Conservation (phyloP, 2,329 filamentous ascomycete genomes). For the Plenodomus biglobosus region DNA sequence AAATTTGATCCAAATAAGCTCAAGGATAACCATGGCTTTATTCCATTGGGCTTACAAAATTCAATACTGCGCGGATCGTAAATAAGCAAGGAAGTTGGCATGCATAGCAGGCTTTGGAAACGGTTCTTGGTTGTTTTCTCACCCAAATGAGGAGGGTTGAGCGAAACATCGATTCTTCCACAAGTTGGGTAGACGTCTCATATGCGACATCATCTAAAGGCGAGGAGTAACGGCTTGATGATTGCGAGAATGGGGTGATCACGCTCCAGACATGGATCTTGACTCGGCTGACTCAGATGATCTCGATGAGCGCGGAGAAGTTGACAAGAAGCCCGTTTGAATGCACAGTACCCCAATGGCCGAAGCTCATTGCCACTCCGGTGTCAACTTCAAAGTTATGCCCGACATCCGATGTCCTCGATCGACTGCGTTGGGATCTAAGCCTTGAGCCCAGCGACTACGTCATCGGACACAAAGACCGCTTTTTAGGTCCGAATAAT, state of each 20-base stretch:
- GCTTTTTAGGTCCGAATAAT: conserved; percentile 55
- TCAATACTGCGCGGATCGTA: neutral
- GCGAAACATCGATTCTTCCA: conserved; percentile 40
- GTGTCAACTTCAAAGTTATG: conserved; percentile 36
- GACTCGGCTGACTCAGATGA: conserved; percentile 42
- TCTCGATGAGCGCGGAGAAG: conserved; percentile 19
- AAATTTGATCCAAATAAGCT: conserved; percentile 19
- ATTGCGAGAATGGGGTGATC: conserved; percentile 55
- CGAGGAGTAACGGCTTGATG: conserved; percentile 49
- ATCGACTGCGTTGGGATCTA: conserved; percentile 54
- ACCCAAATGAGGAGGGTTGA: conserved; percentile 38
- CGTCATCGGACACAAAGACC: conserved; percentile 57
- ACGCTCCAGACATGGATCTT: conserved; percentile 47
- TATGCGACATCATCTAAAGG: conserved; percentile 41
- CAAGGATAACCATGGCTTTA: conserved; percentile 62
- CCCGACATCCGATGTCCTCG: conserved; percentile 50
- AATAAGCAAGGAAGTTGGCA: conserved; percentile 46
- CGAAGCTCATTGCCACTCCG: conserved; percentile 19
- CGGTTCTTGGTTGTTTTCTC: conserved; percentile 40
- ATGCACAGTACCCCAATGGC: conserved; percentile 21
- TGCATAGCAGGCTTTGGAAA: conserved; percentile 49
- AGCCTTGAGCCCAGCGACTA: conserved; percentile 50
- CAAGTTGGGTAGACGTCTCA: conserved; percentile 40
- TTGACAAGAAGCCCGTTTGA: conserved; percentile 4
- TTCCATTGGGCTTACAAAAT: conserved; percentile 57